Percentiles rank a stretch among this genome's conserved stretches.
Conservation (phyloP, 352 stramenopile species). For the Phytophthora pistaciae region DNA sequence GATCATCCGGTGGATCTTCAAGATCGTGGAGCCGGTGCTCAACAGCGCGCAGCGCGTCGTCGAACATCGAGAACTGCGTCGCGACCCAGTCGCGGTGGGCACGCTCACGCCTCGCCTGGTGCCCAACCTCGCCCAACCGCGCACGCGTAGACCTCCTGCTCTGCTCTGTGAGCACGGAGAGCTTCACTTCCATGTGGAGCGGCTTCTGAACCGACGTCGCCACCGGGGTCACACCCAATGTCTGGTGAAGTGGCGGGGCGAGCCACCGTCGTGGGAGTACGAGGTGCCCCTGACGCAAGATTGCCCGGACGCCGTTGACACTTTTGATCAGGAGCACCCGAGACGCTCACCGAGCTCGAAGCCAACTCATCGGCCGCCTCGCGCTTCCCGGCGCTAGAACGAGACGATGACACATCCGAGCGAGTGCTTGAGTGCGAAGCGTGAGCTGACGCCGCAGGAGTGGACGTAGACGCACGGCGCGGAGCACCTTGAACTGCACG, state of each 20-base stretch:
- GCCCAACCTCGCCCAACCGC: too few species aligned
- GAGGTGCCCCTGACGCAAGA: conserved; percentile 8
- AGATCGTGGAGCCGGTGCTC: neutral
- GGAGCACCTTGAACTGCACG: neutral
- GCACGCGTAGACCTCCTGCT: too few species aligned
- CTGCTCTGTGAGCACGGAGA: neutral
- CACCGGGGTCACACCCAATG: conserved; percentile 2
- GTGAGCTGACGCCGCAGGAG: too few species aligned
- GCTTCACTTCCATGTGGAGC: neutral
- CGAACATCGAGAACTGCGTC: too few species aligned
- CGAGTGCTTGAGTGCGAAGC: neutral
- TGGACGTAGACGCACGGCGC: neutral
- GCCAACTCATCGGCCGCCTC: neutral
- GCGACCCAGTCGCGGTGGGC: too few species aligned
- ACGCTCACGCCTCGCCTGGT: too few species aligned
- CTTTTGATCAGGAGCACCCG: neutral
- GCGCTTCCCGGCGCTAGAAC: neutral
- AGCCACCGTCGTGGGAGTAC: conserved; percentile 6
- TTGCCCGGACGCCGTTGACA: neutral
- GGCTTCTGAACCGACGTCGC: neutral
- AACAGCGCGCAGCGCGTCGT: neutral
- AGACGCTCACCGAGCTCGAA: neutral
- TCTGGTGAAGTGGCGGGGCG: conserved; percentile 4
- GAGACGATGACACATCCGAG: neutral
- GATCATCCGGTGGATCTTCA: neutral